Evolutionary conservation across 306 rosid genomes (phyloP).

Genomic region (Sicyos baderoa): DNA sequence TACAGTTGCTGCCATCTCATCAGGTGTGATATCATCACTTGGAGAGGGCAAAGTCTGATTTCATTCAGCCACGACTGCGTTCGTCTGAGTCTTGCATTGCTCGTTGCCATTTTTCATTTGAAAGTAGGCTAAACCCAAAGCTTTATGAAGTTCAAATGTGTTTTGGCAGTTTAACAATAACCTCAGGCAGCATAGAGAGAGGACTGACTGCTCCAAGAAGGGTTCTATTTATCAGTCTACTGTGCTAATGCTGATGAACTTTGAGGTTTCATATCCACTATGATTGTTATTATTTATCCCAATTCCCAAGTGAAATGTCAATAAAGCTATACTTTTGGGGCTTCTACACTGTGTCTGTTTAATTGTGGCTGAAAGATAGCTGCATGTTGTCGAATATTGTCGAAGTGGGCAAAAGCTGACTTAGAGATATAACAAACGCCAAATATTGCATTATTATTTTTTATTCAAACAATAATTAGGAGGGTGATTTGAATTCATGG

Average conservation of each 20-base stretch:
- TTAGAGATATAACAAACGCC: not conserved
- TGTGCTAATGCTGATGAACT: conserved; percentile 9
- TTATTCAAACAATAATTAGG: no score
- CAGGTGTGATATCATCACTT: not conserved
- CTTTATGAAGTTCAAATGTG: not conserved
- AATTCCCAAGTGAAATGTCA: conserved; percentile 1
- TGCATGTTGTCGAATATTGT: not conserved
- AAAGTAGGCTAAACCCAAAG: not conserved
- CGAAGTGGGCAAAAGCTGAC: no score
- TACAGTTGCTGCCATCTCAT: not conserved
- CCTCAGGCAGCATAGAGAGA: not conserved
- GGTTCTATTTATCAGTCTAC: not conserved
- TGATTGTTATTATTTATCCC: not conserved
- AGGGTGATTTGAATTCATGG: no score
- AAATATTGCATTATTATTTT: no score
- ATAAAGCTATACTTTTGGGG: not conserved
- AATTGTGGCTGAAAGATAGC: not conserved
- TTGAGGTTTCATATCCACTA: not conserved
- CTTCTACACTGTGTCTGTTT: not conserved
- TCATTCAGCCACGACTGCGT: not conserved
- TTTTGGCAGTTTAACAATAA: conserved; percentile 17
- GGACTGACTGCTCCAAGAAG: not conserved
- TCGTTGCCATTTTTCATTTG: not conserved
- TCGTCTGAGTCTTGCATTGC: not conserved
- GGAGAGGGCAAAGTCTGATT: conserved; percentile 1